Conservation (phyloP, 371 early-diverging fungal species). For the Rhizomucor miehei region DNA sequence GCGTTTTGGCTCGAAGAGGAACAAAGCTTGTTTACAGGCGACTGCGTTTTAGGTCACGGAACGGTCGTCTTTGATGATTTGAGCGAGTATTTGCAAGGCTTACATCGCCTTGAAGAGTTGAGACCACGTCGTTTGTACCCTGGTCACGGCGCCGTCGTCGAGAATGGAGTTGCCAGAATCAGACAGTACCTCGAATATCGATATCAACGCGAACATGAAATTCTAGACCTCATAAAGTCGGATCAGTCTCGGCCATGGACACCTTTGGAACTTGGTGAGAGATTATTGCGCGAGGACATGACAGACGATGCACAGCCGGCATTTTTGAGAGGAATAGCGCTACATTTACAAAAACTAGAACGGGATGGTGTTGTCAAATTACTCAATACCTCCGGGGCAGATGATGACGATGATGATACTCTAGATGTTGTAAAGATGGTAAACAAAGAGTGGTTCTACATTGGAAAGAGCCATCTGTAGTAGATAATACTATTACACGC, state of each 20-base stretch:
- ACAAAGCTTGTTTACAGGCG: constrained; percentile 74
- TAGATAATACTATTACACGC: too few relatives aligned
- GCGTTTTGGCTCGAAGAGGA: constrained; percentile 74
- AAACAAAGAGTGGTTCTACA: constrained; percentile 12
- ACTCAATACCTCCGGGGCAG: background rate
- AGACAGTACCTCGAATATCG: constrained; percentile 19
- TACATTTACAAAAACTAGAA: constrained; percentile 19
- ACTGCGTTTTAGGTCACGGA: constrained; percentile 84
- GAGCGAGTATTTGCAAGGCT: constrained; percentile 56
- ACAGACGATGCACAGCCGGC: constrained; percentile 11
- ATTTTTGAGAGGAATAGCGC: constrained; percentile 15
- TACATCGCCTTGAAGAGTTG: constrained; percentile 42
- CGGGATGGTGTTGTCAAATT: constrained; percentile 6
- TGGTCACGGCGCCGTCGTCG: constrained; percentile 61
- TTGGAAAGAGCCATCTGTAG: constrained; percentile 11
- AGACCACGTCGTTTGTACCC: constrained; percentile 22
- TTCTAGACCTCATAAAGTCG: constrained; percentile 18
- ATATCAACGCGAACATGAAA: constrained; percentile 26
- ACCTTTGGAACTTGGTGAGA: constrained; percentile 14
- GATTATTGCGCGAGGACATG: constrained; percentile 2
- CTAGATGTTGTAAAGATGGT: constrained; percentile 8
- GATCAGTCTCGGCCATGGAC: constrained; percentile 20
- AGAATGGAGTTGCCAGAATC: constrained; percentile 23
- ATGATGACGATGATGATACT: background rate
- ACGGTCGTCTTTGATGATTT: constrained; percentile 76